Conservation (phyloP, 306 rosid species). For the Nissolia schottii region DNA sequence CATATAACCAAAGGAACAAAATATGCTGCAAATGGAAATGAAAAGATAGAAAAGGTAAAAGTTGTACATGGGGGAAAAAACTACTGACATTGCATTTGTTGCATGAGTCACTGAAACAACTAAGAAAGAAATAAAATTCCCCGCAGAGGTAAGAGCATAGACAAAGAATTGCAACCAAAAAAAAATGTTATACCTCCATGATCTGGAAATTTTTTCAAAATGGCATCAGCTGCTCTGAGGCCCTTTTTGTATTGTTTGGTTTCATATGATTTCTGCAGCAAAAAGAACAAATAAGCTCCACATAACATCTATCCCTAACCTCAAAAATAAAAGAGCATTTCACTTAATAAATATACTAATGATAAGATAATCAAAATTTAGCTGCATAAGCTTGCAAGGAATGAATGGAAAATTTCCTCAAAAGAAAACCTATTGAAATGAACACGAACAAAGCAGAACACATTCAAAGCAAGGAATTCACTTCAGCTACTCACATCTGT, state of each 20-base stretch:
- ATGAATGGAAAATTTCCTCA: background rate
- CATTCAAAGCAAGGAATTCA: background rate
- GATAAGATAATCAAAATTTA: background rate
- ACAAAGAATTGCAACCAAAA: background rate
- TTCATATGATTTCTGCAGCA: slow-evolving; percentile 89
- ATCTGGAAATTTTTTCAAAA: slow-evolving; percentile 88
- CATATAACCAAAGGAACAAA: background rate
- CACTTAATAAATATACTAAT: background rate
- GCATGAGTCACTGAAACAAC: slow-evolving; percentile 6
- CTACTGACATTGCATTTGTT: background rate
- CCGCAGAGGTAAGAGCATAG: background rate
- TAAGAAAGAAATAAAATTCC: background rate
- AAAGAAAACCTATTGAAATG: background rate
- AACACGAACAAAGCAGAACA: background rate
- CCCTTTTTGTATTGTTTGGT: slow-evolving; percentile 98
- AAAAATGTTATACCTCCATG: slow-evolving; percentile 88
- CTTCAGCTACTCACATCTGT: background rate
- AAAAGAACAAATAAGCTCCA: slow-evolving; percentile 8
- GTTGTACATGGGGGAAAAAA: background rate
- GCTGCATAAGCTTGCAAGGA: background rate
- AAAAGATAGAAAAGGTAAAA: background rate
- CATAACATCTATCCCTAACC: background rate
- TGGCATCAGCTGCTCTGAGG: slow-evolving; percentile 92
- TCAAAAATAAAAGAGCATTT: background rate
- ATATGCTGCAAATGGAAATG: background rate